Conservation (phyloP, 345 rosid genomes). For the Aethionema arabicum region DNA sequence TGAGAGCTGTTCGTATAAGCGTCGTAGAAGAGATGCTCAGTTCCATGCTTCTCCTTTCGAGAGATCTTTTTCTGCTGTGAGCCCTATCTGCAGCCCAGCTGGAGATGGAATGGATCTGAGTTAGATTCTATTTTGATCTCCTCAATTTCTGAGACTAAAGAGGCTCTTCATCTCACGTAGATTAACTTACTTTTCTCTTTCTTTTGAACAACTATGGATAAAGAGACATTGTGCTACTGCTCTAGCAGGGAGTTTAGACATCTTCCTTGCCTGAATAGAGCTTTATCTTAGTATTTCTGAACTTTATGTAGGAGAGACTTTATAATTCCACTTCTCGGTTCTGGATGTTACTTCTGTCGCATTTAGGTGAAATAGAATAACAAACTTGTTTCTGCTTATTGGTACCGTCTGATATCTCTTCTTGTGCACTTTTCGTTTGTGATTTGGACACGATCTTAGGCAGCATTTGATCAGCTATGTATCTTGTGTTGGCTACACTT, state of each 20-base stretch:
- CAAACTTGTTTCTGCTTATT: slow-evolving; percentile 28
- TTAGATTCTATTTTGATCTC: slow-evolving; percentile 53
- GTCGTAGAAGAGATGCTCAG: slow-evolving; percentile 75
- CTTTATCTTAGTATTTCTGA: slow-evolving; percentile 45
- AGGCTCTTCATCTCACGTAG: slow-evolving; percentile 37
- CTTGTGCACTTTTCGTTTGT: slow-evolving; percentile 13
- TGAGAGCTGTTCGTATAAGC: slow-evolving; percentile 79
- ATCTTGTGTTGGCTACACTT: slow-evolving; percentile 27
- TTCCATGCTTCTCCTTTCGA: slow-evolving; percentile 85
- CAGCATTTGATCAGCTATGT: slow-evolving; percentile 24
- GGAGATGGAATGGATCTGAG: slow-evolving; percentile 96
- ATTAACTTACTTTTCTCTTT: slow-evolving; percentile 39
- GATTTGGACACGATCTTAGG: slow-evolving; percentile 14
- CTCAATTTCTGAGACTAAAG: slow-evolving; percentile 23
- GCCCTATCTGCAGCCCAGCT: slow-evolving; percentile 88
- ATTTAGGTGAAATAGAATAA: slow-evolving; percentile 32
- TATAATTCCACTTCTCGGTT: slow-evolving; percentile 32
- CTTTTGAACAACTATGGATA: slow-evolving; percentile 45
- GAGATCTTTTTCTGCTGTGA: slow-evolving; percentile 86
- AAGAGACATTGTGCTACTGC: slow-evolving; percentile 49
- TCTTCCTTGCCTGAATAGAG: slow-evolving; percentile 57
- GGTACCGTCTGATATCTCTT: slow-evolving; percentile 26
- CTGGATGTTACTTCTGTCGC: slow-evolving; percentile 23
- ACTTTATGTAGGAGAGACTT: slow-evolving; percentile 39
- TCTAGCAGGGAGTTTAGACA: slow-evolving; percentile 43